Conservation (phyloP, 2,329 filamentous ascomycete species). For the Didymella keratinophila region DNA sequence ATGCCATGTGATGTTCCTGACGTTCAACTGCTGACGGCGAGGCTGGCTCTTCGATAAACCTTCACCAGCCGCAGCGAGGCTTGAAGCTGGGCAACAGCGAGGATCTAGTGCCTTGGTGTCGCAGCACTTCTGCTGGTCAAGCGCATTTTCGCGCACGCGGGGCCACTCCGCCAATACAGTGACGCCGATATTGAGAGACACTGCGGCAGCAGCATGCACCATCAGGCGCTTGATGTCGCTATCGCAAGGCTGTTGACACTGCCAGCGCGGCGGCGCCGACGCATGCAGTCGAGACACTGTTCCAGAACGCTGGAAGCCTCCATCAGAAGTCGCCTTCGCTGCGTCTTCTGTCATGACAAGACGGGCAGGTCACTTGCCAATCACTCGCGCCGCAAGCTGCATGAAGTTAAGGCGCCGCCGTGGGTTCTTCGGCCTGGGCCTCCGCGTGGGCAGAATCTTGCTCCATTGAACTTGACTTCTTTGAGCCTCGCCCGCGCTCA, state of each 20-base stretch:
- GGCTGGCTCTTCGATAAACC: conserved; percentile 13
- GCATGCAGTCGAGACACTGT: conserved; percentile 17
- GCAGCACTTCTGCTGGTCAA: conserved; percentile 13
- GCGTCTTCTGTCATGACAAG: conserved; percentile 20
- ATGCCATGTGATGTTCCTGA: not conserved
- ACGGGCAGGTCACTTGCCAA: conserved; percentile 25
- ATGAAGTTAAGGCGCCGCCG: conserved; percentile 22
- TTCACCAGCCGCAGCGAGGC: conserved; percentile 8
- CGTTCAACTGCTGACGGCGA: conserved; percentile 8
- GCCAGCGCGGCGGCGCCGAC: conserved; percentile 15
- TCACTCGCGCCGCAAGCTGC: conserved; percentile 23
- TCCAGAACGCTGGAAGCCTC: conserved; percentile 10
- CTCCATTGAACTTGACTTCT: not conserved
- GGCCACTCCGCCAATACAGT: conserved; percentile 11
- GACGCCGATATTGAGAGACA: not conserved
- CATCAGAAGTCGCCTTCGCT: conserved; percentile 12
- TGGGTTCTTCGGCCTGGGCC: conserved; percentile 32
- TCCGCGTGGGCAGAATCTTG: conserved; percentile 21
- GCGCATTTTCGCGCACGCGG: conserved; percentile 10
- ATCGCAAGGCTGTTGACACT: conserved; percentile 17
- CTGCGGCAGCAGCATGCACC: conserved; percentile 2
- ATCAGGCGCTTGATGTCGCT: conserved; percentile 5
- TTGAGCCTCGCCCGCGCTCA: conserved; percentile 15
- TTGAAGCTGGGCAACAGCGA: conserved; percentile 4
- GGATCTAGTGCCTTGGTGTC: conserved; percentile 21